Base-by-base conservation (phyloP, 1,284 basidiomycete genomes). In the Ustilago shanxiensis region DNA sequence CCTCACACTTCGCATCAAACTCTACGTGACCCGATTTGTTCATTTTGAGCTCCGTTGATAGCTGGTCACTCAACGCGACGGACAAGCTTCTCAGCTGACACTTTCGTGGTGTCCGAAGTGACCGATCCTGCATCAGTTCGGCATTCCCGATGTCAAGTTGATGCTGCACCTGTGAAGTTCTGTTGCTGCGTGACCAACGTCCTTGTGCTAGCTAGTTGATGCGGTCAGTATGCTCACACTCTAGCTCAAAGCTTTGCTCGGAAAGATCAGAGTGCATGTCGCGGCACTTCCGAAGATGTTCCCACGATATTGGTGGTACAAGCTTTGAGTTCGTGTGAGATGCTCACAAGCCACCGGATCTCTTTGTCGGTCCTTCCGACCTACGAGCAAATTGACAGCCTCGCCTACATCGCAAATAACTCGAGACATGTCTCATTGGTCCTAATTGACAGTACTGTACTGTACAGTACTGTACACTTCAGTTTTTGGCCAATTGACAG, bases 1-100 rank as follows among this genome's bases (percentile, higher is more conserved):
- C n/a, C n/a, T n/a, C n/a, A n/a, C 47, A 26, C 47, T 14, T 11
- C 16, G 24, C 52, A 56, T 39, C 53, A 56, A 56, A 63, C 63
- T 54, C 52, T 54, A 54, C 52, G 47, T 28, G 47, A 28, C 47
- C 26, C 26, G 41, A 44, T 44, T 16, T 13, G 24, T 50, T n/a
- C 11, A 14, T 26, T 49, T 49, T 8, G 4, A 11, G 26, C 29
- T 52, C 50, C 33, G 50, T 52, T 52, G 24, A 31, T 14, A 13
- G 26, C 16, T 7, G 13, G 13, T 13, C 31, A 60, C 59, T 60
- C 59, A 60, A 60, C 59, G 59, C 59, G 59, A 60, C 29, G 11
- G 44, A 28, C 47, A 8, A 13, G 22, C 47, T 49, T 49, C 47
- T 49, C 50, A n/a, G n/a, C n/a, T n/a, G n/a, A n/a, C 16, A 8